A percentile compares a stretch with the other conserved stretches of the same genome.
phyloP scores from a whole-genome alignment of 75 land plant species.

The Chamaecyparis obtusa region DNA sequence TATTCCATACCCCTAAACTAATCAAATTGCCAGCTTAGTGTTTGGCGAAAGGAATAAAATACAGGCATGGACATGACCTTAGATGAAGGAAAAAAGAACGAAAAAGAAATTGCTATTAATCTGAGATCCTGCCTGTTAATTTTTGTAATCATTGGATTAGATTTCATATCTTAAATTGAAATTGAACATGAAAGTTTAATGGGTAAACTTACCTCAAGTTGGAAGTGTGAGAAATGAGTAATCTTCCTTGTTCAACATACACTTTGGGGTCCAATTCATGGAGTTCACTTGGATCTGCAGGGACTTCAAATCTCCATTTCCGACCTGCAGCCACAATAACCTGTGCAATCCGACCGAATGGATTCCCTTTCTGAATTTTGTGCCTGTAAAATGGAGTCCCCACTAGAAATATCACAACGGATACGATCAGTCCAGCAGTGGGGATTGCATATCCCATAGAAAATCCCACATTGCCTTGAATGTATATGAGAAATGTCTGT shows the following conservation, averaged over 20 bases:
- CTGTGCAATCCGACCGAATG: slow-evolving; percentile 43
- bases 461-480: slow-evolving; percentile 30
- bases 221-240: slow-evolving; percentile 46
- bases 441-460: slow-evolving; percentile 27
- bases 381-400: slow-evolving; percentile 31
- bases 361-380: slow-evolving; percentile 43
- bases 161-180: not conserved
- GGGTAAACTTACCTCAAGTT: slow-evolving; percentile 35
- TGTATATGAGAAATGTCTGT: slow-evolving; percentile 27
- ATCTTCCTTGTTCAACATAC: slow-evolving; percentile 44
- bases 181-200: not conserved
- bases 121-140: no score
- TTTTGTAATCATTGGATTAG: no score
- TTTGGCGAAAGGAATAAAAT: no score
- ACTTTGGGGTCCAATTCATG: slow-evolving; percentile 60
- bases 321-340: slow-evolving; percentile 58
- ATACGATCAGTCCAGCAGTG: slow-evolving; percentile 17
- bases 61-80: no score
- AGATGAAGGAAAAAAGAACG: no score
- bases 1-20: no score
- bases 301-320: slow-evolving; percentile 39
- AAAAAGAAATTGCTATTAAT: no score
- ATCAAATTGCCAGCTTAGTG: no score
- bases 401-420: slow-evolving; percentile 18
- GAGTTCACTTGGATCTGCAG: slow-evolving; percentile 44